phyloP scores from a whole-genome alignment of 2,329 filamentous ascomycete species.

The Cladophialophora exuberans region DNA sequence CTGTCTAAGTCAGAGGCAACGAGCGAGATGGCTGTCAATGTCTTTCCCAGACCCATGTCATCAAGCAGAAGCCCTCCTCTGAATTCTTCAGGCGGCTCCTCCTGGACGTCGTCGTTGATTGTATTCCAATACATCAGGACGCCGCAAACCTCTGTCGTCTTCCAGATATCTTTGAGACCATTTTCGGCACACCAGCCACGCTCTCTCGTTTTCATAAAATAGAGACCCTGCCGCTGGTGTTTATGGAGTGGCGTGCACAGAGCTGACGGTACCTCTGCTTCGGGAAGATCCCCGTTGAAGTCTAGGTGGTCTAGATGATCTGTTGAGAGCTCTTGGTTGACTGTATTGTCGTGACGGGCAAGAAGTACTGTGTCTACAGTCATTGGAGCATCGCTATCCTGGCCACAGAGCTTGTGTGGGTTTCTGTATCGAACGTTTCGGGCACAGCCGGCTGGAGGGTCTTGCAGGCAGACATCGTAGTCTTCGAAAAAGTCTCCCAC shows the following conservation, averaged over 20 bases:
- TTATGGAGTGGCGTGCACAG: not conserved
- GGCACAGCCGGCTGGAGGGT: slow-evolving; percentile 31
- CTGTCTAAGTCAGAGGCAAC: slow-evolving; percentile 42
- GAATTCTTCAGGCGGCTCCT: slow-evolving; percentile 41
- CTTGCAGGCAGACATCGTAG: slow-evolving; percentile 34
- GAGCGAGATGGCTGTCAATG: slow-evolving; percentile 49
- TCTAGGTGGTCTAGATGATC: not conserved
- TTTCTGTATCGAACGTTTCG: slow-evolving; percentile 34
- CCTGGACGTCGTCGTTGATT: slow-evolving; percentile 36
- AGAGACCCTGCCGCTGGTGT: slow-evolving; percentile 50
- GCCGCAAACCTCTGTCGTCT: slow-evolving; percentile 18
- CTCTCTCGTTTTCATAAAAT: slow-evolving; percentile 46
- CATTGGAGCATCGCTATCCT: not conserved
- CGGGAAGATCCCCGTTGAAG: not conserved
- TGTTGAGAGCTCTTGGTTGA: not conserved
- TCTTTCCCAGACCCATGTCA: slow-evolving; percentile 54
- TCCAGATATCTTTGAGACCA: slow-evolving; percentile 41
- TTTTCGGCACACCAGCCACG: slow-evolving; percentile 41
- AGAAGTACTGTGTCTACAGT: not conserved
- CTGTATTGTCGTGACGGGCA: too few species aligned
- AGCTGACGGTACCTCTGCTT: not conserved
- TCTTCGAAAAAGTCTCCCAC: slow-evolving; percentile 35
- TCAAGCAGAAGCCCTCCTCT: slow-evolving; percentile 53
- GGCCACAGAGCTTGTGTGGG: slow-evolving; percentile 34
- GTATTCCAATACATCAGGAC: slow-evolving; percentile 35